phyloP scores from a whole-genome alignment of 2,329 filamentous ascomycete species.

The Penicillium sp. region DNA sequence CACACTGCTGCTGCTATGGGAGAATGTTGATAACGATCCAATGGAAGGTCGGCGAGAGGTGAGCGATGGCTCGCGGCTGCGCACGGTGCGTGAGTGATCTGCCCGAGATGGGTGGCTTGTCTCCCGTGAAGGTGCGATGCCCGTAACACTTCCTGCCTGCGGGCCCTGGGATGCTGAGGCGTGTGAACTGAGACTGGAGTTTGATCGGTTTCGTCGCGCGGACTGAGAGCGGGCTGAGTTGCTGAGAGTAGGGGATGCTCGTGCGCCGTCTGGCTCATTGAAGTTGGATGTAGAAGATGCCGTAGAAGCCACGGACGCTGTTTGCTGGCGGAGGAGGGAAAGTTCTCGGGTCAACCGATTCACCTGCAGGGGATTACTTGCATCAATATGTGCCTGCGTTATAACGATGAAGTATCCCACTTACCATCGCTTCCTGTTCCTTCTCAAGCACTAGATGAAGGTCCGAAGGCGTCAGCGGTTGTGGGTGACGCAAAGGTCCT shows the following conservation, averaged over 20 bases:
- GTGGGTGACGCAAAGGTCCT: slow-evolving; percentile 80
- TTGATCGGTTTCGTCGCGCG: slow-evolving; percentile 58
- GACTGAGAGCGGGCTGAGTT: slow-evolving; percentile 55
- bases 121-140: slow-evolving; percentile 48
- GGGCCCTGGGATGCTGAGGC: slow-evolving; percentile 39
- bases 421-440: slow-evolving; percentile 89
- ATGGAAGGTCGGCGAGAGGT: slow-evolving; percentile 40
- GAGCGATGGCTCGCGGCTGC: slow-evolving; percentile 47
- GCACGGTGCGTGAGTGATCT: slow-evolving; percentile 28
- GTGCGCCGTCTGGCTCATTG: slow-evolving; percentile 50
- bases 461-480: slow-evolving; percentile 84
- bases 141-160: slow-evolving; percentile 40
- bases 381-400: neutral
- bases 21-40: slow-evolving; percentile 31
- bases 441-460: slow-evolving; percentile 88
- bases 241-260: slow-evolving; percentile 44
- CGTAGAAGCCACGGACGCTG: slow-evolving; percentile 63
- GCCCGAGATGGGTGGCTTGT: slow-evolving; percentile 30
- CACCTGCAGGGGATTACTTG: slow-evolving; percentile 57
- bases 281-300: slow-evolving; percentile 57
- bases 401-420: slow-evolving; percentile 30
- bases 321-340: slow-evolving; percentile 72
- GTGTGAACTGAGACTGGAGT: slow-evolving; percentile 54
- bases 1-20: slow-evolving; percentile 25
- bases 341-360: slow-evolving; percentile 92